Percentiles rank a stretch among this genome's conserved stretches.
These are phyloP conservation scores for Candida ascalaphidarum DNA, from an alignment of 805 yeast genomes.

Conservation along the genomic window DNA sequence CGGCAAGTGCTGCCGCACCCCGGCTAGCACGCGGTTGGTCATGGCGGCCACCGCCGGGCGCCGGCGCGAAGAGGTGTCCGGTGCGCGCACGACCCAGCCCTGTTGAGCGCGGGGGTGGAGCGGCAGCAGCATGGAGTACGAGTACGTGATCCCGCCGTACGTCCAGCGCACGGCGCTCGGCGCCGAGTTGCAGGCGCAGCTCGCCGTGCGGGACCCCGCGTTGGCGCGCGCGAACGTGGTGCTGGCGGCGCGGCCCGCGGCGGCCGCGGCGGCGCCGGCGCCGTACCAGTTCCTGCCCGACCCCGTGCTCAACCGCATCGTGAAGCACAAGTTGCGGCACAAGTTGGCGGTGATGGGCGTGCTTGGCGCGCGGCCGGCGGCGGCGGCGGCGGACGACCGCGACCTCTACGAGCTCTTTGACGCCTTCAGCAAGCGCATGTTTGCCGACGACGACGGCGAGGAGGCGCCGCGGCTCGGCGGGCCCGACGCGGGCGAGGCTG, in stretches of 20 bases:
- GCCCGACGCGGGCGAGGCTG: too few relatives aligned
- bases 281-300: constrained; percentile 19
- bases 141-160: constrained; percentile 35
- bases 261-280: constrained; percentile 1
- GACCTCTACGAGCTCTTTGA: constrained; percentile 22
- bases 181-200: constrained; percentile 16
- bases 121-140: constrained; percentile 6
- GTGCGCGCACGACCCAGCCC: too few relatives aligned
- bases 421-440: constrained; percentile 21
- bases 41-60: constrained; percentile 20
- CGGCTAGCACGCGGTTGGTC: constrained; percentile 45
- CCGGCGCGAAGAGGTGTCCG: too few relatives aligned
- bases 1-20: constrained; percentile 35
- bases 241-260: constrained; percentile 14
- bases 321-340: constrained; percentile 22
- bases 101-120: too few relatives aligned
- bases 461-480: too few relatives aligned
- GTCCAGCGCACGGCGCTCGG: constrained; percentile 30
- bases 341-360: constrained; percentile 28
- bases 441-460: constrained; percentile 5
- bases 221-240: constrained; percentile 19
- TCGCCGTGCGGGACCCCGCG: constrained; percentile 13
- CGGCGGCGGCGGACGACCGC: constrained; percentile 14
- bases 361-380: constrained; percentile 24
- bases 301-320: constrained; percentile 19